These are phyloP conservation scores for Apiospora marii DNA, from an alignment of 2,329 filamentous ascomycete genomes.

Conservation along the genomic window DNA sequence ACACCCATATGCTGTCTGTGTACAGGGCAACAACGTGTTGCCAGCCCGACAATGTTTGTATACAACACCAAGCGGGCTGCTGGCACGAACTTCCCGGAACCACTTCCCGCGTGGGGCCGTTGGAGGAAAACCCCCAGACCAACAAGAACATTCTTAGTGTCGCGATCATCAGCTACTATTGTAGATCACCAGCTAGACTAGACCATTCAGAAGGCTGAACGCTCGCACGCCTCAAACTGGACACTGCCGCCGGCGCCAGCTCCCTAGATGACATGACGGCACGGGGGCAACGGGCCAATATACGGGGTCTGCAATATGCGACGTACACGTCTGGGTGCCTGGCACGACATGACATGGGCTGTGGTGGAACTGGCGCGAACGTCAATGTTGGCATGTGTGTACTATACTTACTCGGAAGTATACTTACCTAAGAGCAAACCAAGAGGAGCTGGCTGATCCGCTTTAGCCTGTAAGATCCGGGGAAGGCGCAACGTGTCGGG, in stretches of 20 bases:
- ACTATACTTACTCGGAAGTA: background rate
- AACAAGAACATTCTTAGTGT: constrained; percentile 9
- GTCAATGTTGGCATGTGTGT: background rate
- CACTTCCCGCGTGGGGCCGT: constrained; percentile 10
- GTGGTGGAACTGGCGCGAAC: constrained; percentile 1
- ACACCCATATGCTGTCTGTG: background rate
- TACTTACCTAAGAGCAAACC: constrained; percentile 3
- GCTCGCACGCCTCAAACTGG: background rate
- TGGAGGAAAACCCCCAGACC: background rate
- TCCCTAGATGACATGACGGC: constrained; percentile 3
- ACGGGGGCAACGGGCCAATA: background rate
- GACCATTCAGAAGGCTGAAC: constrained; percentile 19
- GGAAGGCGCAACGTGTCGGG: constrained; percentile 22
- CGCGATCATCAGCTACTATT: constrained; percentile 8
- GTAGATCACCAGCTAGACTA: constrained; percentile 14
- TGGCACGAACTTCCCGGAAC: background rate
- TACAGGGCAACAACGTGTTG: constrained; percentile 3
- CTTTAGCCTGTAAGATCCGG: constrained; percentile 21
- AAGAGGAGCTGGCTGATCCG: constrained; percentile 12
- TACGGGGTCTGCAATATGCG: background rate
- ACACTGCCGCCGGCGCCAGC: background rate
- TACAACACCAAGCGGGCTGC: background rate
- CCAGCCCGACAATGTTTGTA: background rate
- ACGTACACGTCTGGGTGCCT: constrained; percentile 10
- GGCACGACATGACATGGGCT: background rate